phyloP scores from a whole-genome alignment of 2,329 filamentous ascomycete species.

The Fusarium xyrophilum region DNA sequence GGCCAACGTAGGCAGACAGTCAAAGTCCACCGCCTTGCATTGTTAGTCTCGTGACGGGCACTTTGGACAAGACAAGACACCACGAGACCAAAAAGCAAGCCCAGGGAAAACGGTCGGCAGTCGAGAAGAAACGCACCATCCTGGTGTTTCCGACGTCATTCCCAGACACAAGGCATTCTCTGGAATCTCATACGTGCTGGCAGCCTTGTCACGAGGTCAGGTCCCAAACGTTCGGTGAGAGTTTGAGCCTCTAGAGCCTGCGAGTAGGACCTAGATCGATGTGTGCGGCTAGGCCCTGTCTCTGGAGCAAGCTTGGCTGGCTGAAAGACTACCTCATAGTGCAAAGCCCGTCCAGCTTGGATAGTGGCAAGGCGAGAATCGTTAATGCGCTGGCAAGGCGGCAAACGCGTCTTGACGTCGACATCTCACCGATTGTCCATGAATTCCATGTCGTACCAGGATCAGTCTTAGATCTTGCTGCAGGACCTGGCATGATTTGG shows the following conservation, averaged over 20 bases:
- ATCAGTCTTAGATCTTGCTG: slow-evolving; percentile 35
- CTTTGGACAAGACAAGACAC: slow-evolving; percentile 17
- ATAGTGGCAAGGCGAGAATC: slow-evolving; percentile 29
- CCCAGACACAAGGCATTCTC: slow-evolving; percentile 29
- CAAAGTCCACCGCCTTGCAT: slow-evolving; percentile 28
- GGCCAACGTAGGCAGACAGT: not conserved
- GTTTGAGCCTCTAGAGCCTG: slow-evolving; percentile 16
- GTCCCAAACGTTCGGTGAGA: slow-evolving; percentile 30
- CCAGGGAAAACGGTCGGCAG: slow-evolving; percentile 25
- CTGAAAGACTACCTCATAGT: slow-evolving; percentile 28
- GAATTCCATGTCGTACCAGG: slow-evolving; percentile 10
- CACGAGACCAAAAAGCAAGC: slow-evolving; percentile 29
- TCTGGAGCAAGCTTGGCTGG: slow-evolving; percentile 21
- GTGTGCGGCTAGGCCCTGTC: slow-evolving; percentile 23
- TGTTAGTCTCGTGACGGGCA: slow-evolving; percentile 23
- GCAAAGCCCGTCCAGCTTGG: slow-evolving; percentile 24
- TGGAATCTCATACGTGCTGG: slow-evolving; percentile 1
- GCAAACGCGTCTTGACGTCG: slow-evolving; percentile 36
- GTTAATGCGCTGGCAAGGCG: slow-evolving; percentile 38
- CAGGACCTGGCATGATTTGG: slow-evolving; percentile 28
- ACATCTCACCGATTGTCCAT: not conserved
- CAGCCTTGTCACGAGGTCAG: slow-evolving; percentile 26
- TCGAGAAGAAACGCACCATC: slow-evolving; percentile 9
- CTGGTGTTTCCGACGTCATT: slow-evolving; percentile 29
- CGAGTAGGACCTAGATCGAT: slow-evolving; percentile 22